Base-by-base conservation (phyloP, 345 rosid genomes). In the Brassica nigra region DNA sequence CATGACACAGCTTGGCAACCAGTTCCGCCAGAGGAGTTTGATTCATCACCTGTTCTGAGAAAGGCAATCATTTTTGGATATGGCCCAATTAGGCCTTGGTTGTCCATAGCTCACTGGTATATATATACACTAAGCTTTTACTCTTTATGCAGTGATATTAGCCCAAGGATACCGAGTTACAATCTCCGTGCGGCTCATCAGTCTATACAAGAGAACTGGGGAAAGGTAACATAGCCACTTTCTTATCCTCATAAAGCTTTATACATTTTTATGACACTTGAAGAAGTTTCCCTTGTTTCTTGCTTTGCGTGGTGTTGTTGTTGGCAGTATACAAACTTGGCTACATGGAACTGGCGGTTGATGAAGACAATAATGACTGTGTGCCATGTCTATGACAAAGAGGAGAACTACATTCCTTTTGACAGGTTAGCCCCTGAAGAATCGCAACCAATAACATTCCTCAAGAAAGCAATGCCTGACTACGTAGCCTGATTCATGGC, bases 1-100 rank as follows among this genome's bases (percentile, higher is more conserved):
- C 97, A 84, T 81, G 99, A 95, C 76, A 95, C 97, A 75, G 99
- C 99, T 71, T 92, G 97, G 99, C 99, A 88, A 30, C 97, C 99
- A 70, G 81, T 95, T 78, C 75, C 62, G 76, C 83, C 86, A 78
- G 89, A 90, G 80, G 97, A 91, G 84, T 86, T 92, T 76, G 90
- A 92, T 44, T 77, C 86, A 65, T 82, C 90, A 15, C 87, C 95
- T 62, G 3, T 72, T 61, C 57, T 91, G 65, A 90, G 92, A 68
- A 92, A 91, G 77, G 91, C 97, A 54, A 84, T 92, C 66, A 84
- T 88, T 28, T 87, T 68, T 66, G 97, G 92, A 67, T 92, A 91
- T 77, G 99, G 97, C 12, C 97, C 97, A 15, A 78, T 92, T 73
- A 85, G 97, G 70, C 91, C 97, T 72, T 95, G 91, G 99, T 88